A percentile compares a stretch with the other conserved stretches of the same genome.
Evolutionary conservation across 306 rosid species (phyloP).

Genomic region (Abrus pulchellus): DNA sequence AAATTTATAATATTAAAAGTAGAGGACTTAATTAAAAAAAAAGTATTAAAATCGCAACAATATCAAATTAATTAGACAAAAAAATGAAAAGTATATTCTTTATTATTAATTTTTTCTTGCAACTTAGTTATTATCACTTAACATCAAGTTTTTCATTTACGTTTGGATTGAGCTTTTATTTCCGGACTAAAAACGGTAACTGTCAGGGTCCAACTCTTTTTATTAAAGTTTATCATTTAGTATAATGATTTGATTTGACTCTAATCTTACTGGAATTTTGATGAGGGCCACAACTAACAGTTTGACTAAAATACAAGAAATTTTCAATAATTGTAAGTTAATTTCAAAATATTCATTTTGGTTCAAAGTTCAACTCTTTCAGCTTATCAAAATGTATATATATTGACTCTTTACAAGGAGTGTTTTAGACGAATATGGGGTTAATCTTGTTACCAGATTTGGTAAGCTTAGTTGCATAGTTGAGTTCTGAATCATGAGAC

Average conservation of each 20-base stretch:
- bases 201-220: not conserved
- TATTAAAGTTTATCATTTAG: not conserved
- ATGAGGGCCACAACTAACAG: no score
- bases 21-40: no score
- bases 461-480: not conserved
- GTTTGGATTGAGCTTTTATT: not conserved
- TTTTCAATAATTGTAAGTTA: not conserved
- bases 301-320: not conserved
- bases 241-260: not conserved
- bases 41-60: no score
- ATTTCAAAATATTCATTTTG: not conserved
- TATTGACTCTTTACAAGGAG: not conserved
- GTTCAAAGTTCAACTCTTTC: not conserved
- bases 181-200: not conserved
- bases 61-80: no score
- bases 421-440: not conserved
- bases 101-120: no score
- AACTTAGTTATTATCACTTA: not conserved
- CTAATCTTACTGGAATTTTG: not conserved
- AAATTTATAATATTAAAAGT: no score
- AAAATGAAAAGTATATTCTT: no score
- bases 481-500: not conserved
- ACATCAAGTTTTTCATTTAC: not conserved
- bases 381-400: not conserved
- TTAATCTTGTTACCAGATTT: no score